Evolutionary conservation across 176 grass and related monocot species (phyloP).

Genomic region (Zoysia japonica): DNA sequence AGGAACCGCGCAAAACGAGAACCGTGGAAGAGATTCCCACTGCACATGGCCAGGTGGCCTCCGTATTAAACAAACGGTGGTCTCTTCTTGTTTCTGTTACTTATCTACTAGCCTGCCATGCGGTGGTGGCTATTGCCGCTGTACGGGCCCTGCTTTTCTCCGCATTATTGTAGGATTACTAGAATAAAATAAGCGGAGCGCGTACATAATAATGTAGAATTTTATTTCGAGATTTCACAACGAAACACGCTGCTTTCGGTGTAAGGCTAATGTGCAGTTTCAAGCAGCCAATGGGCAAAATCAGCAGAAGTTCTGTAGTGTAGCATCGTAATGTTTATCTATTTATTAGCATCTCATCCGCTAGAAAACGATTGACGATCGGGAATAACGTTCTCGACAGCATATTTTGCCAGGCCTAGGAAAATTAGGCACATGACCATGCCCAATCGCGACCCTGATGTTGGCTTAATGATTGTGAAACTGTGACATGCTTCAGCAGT

Average conservation of each 20-base stretch:
- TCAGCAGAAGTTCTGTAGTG: not conserved
- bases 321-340: not conserved
- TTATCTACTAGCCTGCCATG: not conserved
- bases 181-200: not conserved
- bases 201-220: not conserved
- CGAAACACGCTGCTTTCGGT: slow-evolving; percentile 23
- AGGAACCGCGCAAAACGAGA: slow-evolving; percentile 15
- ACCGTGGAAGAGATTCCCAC: slow-evolving; percentile 52
- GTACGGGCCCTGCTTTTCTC: slow-evolving; percentile 18
- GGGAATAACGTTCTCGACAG: not conserved
- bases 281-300: not conserved
- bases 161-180: not conserved
- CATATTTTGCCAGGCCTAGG: slow-evolving; percentile 16
- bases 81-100: slow-evolving; percentile 30
- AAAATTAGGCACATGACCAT: slow-evolving; percentile 12
- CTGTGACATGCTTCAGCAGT: not conserved
- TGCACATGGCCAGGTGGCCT: slow-evolving; percentile 56
- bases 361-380: not conserved
- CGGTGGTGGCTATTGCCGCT: slow-evolving; percentile 25
- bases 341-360: not conserved
- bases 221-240: slow-evolving; percentile 9
- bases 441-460: slow-evolving; percentile 26
- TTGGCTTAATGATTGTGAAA: not conserved
- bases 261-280: not conserved
- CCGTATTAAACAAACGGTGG: slow-evolving; percentile 43